Evolutionary conservation across 768 basidiomycete species (phyloP), one percentile per base, ranked within the genome.

Genomic region (Mycena alexandri): DNA sequence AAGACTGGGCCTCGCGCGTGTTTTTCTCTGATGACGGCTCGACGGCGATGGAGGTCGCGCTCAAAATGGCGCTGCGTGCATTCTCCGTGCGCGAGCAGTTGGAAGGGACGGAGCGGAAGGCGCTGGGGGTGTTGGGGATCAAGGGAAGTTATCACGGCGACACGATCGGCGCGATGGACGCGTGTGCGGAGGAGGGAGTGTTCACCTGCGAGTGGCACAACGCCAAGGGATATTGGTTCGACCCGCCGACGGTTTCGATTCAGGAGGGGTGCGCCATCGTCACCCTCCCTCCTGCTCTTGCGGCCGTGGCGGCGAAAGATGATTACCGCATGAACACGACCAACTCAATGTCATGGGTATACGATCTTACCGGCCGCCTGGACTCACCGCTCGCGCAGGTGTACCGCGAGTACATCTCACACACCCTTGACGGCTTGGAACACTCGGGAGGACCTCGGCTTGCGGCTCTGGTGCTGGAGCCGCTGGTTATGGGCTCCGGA

Each of bases 91-190:
- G 83, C 21, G 72, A 85, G 14, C 73, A 78, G n/a, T 72, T 87
- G 8, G 74, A 79, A 22, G 73, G 78, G 8, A 43, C 63, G 13
- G 82, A 82, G 29, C 81, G 82, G 69, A 87, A 85, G 67, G 78
- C 81, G 25, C 80, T 96, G 5, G 94, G 93, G 5, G 86, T 99
- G 1, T 75, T 99, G 4, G 97, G 97, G 0, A 73, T 99, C 47
- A 91, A 89, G 71, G 97, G 97, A 6, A 95, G 95, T 74, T 99
- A 98, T 79, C 97, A 99, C 74, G 97, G 97, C 2, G 97, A 99
- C 77, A 99, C 97, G 16, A 96, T 98, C 67, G 97, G 97, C 0
- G 91, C 92, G 2, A 99, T 99, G 97, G 94, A 98, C 71, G 96
- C 97, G 9, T 93, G 89, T 69, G 59, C 57, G 21, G 91, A 93